Conservation (phyloP, 2,329 filamentous ascomycete species). For the Metarhizium guizhouense region DNA sequence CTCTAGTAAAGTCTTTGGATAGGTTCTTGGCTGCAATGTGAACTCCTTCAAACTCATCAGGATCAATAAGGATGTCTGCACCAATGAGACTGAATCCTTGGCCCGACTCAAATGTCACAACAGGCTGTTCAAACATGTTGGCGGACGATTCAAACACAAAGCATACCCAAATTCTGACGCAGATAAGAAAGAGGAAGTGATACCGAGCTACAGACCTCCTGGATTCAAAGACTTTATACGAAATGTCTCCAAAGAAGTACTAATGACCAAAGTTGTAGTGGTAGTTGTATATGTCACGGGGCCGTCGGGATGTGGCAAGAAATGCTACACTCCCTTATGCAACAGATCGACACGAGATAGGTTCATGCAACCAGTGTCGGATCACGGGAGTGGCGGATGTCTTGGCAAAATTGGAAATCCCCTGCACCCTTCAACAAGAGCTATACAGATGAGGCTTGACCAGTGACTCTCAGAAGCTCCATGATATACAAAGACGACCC, state of each 20-base stretch:
- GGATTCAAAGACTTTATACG: neutral
- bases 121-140: conserved; percentile 17
- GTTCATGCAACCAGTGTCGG: neutral
- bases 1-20: conserved; percentile 17
- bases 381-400: neutral
- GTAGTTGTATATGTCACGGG: conserved; percentile 1
- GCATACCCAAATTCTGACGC: neutral
- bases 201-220: neutral
- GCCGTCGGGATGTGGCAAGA: neutral
- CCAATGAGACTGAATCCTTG: conserved; percentile 18
- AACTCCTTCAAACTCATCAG: conserved; percentile 21
- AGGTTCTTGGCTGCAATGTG: conserved; percentile 24
- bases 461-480: neutral
- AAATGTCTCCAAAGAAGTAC: neutral
- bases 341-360: conserved; percentile 1
- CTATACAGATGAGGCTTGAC: neutral
- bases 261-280: neutral
- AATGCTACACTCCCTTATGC: conserved; percentile 4
- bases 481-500: neutral
- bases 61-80: conserved; percentile 20
- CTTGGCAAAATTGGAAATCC: neutral
- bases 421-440: neutral
- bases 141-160: neutral
- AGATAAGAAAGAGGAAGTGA: neutral
- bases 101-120: conserved; percentile 16